Evolutionary conservation across 345 rosid species (phyloP), one percentile per base, ranked within the genome.

Genomic region (Ailanthus altissimus): DNA sequence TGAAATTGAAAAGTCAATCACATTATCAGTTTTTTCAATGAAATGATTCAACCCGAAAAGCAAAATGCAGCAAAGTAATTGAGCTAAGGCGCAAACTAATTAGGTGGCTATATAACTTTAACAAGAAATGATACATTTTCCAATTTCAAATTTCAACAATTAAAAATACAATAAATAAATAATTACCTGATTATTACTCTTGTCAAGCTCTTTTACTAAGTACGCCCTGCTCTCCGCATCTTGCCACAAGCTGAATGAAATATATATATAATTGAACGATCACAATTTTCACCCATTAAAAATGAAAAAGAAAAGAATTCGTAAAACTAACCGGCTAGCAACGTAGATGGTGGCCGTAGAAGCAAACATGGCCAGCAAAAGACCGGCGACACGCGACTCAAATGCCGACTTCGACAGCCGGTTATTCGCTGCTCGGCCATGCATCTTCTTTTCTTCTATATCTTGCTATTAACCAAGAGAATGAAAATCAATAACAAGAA

Each of bases 201-300:
- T 78, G 72, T 87, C 86, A 60, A 89, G 83, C 73, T 87, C 85
- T 49, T 80, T 40, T 23, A 78, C 61, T 70, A 89, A 79, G 59
- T 62, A 82, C 46, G 78, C 76, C 72, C 89, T 79, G 65, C 47
- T 76, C 78, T 81, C 89, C 15, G 90, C 86, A 23, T 87, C 90
- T 82, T 77, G 85, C 90, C 92, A 87, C 61, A 87, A 69, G n/a
- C 40, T 36, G 14, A n/a, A 23, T 46, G 23, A 8, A 12, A 9
- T 21, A 26, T 5, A 26, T 4, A 21, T 45, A 23, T 7, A 20
- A 57, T 23, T 9, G 13, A 43, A 69, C 5, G 5, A 26, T 15
- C 8, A 18, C 18, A n/a, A 2, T 3, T n/a, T 16, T 62, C 21
- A 50, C 57, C 14, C 51, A 10, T 4, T n/a, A 32, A 46, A 26